These are phyloP conservation scores for Hansenula lynferdii DNA, from an alignment of 1,139 yeast genomes.

Conservation along the genomic window DNA sequence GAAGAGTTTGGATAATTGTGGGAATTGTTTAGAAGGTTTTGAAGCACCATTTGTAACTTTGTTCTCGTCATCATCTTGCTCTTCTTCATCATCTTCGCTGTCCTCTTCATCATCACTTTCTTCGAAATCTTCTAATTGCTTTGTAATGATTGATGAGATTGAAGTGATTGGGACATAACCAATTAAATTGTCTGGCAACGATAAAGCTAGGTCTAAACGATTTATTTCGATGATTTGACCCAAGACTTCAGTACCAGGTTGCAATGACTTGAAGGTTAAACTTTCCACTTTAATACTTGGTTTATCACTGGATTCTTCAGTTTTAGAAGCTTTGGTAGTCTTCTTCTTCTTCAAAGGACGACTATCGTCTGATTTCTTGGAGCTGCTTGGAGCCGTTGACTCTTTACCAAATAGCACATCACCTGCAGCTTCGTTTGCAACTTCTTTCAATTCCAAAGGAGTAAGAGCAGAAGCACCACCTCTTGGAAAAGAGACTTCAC, in stretches of 20 bases:
- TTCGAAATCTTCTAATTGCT: slow-evolving; percentile 49
- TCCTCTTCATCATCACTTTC: slow-evolving; percentile 42
- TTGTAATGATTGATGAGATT: slow-evolving; percentile 60
- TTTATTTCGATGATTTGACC: slow-evolving; percentile 69
- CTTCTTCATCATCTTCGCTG: slow-evolving; percentile 34
- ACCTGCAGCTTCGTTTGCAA: slow-evolving; percentile 84
- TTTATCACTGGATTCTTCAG: slow-evolving; percentile 26
- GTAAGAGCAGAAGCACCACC: slow-evolving; percentile 87
- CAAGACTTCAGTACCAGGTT: slow-evolving; percentile 67
- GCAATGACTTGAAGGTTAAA: slow-evolving; percentile 53
- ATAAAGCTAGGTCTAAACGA: slow-evolving; percentile 57
- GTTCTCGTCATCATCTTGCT: slow-evolving; percentile 29
- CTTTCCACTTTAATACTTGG: slow-evolving; percentile 42
- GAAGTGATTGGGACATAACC: slow-evolving; percentile 80
- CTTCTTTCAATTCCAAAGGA: slow-evolving; percentile 88
- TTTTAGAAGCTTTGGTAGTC: slow-evolving; percentile 17
- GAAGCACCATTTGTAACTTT: slow-evolving; percentile 26
- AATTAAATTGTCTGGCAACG: slow-evolving; percentile 77
- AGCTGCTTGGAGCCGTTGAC: slow-evolving; percentile 20
- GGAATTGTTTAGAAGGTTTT: slow-evolving; percentile 35
- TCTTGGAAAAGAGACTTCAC: slow-evolving; percentile 85
- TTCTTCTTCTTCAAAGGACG: slow-evolving; percentile 36
- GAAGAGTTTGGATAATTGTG: slow-evolving; percentile 52
- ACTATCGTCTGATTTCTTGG: slow-evolving; percentile 21
- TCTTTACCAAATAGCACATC: slow-evolving; percentile 69